These are phyloP conservation scores for Berberis vulgaris DNA, from an alignment of 164 flowering plant genomes.

Conservation along the genomic window DNA sequence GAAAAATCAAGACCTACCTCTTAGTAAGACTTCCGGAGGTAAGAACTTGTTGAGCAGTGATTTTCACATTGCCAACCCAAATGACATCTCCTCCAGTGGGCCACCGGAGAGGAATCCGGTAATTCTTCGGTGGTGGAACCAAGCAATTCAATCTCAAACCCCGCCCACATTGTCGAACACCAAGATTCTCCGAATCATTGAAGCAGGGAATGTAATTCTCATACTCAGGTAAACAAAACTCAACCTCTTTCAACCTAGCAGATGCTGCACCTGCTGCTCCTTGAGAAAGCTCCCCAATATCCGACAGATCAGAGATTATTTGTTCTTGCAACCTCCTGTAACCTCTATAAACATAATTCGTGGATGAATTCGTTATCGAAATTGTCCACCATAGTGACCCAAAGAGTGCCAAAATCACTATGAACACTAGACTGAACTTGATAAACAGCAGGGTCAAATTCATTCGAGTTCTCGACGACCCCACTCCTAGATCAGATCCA, in stretches of 20 bases:
- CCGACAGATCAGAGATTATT: conserved; percentile 65
- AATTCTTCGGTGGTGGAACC: conserved; percentile 70
- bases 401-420: conserved; percentile 63
- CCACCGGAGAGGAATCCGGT: conserved; percentile 90
- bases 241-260: conserved; percentile 54
- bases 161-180: conserved; percentile 53
- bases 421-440: conserved; percentile 50
- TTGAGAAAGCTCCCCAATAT: conserved; percentile 76
- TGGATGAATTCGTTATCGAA: conserved; percentile 54
- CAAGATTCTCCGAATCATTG: conserved; percentile 56
- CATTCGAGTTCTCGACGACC: conserved; percentile 44
- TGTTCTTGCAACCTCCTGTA: conserved; percentile 81
- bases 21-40: conserved; percentile 96
- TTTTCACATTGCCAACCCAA: conserved; percentile 87
- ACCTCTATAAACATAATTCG: conserved; percentile 44
- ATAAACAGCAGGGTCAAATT: conserved; percentile 38
- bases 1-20: conserved; percentile 36
- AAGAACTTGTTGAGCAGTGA: conserved; percentile 90
- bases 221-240: conserved; percentile 51
- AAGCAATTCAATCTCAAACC: conserved; percentile 47
- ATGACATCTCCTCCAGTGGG: conserved; percentile 93
- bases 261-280: conserved; percentile 24
- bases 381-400: conserved; percentile 94
- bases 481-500: conserved; percentile 38
- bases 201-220: conserved; percentile 88